These are phyloP conservation scores for Gnaphalium uliginosum DNA, from an alignment of 129 eudicot genomes.

Conservation along the genomic window DNA sequence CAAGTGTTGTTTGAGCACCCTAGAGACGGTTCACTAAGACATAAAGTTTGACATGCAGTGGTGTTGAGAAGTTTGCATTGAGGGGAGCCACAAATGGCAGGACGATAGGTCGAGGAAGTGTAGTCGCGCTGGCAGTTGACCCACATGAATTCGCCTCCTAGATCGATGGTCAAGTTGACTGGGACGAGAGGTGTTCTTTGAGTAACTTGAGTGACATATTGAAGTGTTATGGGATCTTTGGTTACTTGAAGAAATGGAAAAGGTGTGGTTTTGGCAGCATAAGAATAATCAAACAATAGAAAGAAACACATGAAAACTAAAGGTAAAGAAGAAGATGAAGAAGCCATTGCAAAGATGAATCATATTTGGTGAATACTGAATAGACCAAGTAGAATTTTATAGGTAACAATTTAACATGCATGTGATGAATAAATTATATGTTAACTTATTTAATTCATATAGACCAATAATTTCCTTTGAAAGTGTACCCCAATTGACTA, in stretches of 20 bases:
- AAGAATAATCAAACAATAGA: background rate
- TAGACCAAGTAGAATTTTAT: background rate
- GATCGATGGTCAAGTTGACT: background rate
- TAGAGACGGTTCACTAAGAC: background rate
- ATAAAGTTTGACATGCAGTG: background rate
- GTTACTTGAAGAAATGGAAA: background rate
- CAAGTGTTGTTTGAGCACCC: background rate
- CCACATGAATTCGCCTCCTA: conserved; percentile 8
- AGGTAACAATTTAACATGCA: background rate
- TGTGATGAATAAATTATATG: background rate
- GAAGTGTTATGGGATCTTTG: conserved; percentile 6
- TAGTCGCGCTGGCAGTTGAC: conserved; percentile 11
- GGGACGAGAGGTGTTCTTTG: conserved; percentile 9
- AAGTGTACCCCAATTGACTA: background rate
- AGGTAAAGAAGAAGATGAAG: background rate
- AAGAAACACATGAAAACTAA: background rate
- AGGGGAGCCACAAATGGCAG: background rate
- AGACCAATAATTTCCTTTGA: background rate
- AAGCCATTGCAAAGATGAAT: background rate
- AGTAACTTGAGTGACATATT: conserved; percentile 15
- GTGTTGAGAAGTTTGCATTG: conserved; percentile 3
- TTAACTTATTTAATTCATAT: no score
- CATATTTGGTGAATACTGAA: background rate
- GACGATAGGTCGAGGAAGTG: background rate
- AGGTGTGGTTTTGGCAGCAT: background rate